Evolutionary conservation across 2,329 filamentous ascomycete species (phyloP).

Genomic region (Amylocarpus encephaloides): DNA sequence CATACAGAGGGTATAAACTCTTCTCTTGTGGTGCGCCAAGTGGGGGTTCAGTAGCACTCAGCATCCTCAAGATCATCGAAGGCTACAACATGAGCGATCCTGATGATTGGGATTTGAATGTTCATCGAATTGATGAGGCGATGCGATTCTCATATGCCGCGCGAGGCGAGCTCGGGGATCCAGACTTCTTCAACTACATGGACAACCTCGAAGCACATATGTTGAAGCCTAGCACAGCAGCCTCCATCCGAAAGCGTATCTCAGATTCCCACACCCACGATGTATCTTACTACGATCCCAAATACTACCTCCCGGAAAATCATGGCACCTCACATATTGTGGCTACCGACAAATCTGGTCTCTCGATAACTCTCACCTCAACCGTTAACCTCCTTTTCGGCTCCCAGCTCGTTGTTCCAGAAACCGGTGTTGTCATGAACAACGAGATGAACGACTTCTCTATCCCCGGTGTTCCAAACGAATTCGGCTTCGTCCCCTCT

Average conservation of each 20-base stretch:
- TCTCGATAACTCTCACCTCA: constrained; percentile 76
- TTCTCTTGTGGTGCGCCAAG: constrained; percentile 67
- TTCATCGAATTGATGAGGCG: constrained; percentile 79
- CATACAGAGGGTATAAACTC: constrained; percentile 66
- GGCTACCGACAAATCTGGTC: constrained; percentile 62
- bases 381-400: constrained; percentile 88
- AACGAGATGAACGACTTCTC: constrained; percentile 76
- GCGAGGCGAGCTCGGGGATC: constrained; percentile 76
- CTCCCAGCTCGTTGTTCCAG: constrained; percentile 68
- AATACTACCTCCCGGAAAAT: constrained; percentile 60
- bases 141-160: constrained; percentile 84
- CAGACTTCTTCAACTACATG: constrained; percentile 61
- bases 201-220: constrained; percentile 60
- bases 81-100: constrained; percentile 47
- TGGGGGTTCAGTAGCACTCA: constrained; percentile 63
- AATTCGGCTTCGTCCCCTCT: constrained; percentile 78
- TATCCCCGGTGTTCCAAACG: constrained; percentile 69
- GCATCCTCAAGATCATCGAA: constrained; percentile 73
- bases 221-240: constrained; percentile 54
- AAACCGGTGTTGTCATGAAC: constrained; percentile 49
- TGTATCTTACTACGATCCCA: constrained; percentile 66
- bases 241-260: constrained; percentile 59
- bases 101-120: constrained; percentile 51
- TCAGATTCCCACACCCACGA: constrained; percentile 66
- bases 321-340: constrained; percentile 71